These are phyloP conservation scores for Neofusicoccum ribis DNA, from an alignment of 2,329 filamentous ascomycete species.

Conservation along the genomic window DNA sequence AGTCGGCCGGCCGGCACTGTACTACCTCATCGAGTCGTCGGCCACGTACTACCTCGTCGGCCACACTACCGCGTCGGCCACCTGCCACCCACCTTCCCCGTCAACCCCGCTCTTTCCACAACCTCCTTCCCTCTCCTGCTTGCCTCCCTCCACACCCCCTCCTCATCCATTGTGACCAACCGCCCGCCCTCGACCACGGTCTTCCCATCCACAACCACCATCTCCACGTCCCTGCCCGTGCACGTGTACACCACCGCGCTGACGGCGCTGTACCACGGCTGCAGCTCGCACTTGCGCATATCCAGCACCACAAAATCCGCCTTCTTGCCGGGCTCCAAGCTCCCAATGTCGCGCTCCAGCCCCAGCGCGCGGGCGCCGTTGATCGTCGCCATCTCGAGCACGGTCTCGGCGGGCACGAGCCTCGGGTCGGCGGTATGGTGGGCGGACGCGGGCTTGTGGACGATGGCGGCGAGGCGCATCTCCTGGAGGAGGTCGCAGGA, in stretches of 20 bases:
- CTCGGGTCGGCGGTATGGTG: constrained; percentile 42
- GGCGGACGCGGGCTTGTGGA: constrained; percentile 43
- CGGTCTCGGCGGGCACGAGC: constrained; percentile 46
- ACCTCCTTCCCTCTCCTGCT: constrained; percentile 35
- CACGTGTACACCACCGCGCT: constrained; percentile 48
- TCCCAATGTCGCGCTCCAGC: constrained; percentile 38
- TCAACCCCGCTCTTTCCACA: constrained; percentile 41
- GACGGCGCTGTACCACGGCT: constrained; percentile 36
- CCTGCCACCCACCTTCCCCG: constrained; percentile 35
- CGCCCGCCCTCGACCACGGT: constrained; percentile 39
- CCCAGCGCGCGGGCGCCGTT: constrained; percentile 52
- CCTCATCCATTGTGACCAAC: constrained; percentile 43
- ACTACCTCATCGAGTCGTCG: constrained; percentile 16
- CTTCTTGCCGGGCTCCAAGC: constrained; percentile 46
- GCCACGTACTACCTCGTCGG: too few species aligned
- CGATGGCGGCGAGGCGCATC: constrained; percentile 53
- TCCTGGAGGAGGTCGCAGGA: constrained; percentile 55
- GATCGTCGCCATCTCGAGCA: constrained; percentile 55
- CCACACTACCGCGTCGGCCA: constrained; percentile 35
- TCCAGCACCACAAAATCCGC: constrained; percentile 45
- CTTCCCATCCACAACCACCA: constrained; percentile 47
- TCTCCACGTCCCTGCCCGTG: constrained; percentile 46
- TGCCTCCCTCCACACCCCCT: constrained; percentile 42
- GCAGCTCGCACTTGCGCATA: constrained; percentile 28
- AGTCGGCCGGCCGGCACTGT: background rate